These are phyloP conservation scores for Raddia distichophylla DNA, from an alignment of 176 grass and related monocot genomes.

Conservation along the genomic window DNA sequence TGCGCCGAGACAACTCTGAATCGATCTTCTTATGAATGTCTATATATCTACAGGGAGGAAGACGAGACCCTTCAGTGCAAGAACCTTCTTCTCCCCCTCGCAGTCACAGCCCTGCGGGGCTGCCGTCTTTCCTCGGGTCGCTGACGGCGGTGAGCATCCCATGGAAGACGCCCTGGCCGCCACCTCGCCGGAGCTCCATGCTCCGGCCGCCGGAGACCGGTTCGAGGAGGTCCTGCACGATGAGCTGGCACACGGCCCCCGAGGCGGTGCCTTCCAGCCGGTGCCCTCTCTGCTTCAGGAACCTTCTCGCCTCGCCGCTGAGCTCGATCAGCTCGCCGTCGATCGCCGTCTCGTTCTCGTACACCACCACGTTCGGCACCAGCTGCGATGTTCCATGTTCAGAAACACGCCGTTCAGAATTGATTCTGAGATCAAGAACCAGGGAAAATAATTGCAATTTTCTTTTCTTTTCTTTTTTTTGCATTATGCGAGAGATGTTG, in stretches of 20 bases:
- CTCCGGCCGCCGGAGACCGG: neutral
- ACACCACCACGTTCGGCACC: conserved; percentile 73
- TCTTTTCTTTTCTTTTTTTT: neutral
- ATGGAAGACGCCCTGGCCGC: conserved; percentile 36
- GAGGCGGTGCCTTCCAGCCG: conserved; percentile 8
- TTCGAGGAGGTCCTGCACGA: conserved; percentile 63
- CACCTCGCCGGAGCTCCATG: neutral
- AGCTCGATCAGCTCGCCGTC: conserved; percentile 67
- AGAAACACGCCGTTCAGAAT: neutral
- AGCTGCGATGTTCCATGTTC: conserved; percentile 40
- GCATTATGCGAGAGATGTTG: neutral
- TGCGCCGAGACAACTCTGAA: too few relatives aligned
- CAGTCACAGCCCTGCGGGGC: conserved; percentile 66
- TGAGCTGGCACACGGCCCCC: conserved; percentile 71
- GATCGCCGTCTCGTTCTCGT: conserved; percentile 65
- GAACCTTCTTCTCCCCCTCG: conserved; percentile 15
- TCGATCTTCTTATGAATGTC: too few relatives aligned
- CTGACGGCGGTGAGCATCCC: conserved; percentile 88
- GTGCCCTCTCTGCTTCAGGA: conserved; percentile 64
- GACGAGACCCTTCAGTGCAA: too few relatives aligned
- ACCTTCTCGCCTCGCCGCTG: conserved; percentile 38
- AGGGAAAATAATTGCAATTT: neutral
- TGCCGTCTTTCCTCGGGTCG: conserved; percentile 83
- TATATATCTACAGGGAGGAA: too few relatives aligned
- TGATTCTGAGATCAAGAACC: neutral